Base-by-base conservation (phyloP, 2,329 filamentous ascomycete species). In the Hymenoscyphus fraxineus region DNA sequence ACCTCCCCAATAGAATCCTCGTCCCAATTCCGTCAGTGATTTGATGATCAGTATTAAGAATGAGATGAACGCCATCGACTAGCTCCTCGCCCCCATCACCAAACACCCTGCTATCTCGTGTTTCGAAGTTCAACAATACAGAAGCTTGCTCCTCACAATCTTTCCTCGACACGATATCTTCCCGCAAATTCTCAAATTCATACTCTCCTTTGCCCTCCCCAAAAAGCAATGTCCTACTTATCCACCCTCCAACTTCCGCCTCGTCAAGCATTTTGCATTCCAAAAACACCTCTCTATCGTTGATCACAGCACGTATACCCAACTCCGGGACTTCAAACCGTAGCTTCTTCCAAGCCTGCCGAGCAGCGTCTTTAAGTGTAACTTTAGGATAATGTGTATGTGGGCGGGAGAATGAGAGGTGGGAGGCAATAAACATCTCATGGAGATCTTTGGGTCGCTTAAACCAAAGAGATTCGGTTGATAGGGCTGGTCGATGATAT, bases 11-110 rank as follows among this genome's bases (percentile, higher is more conserved):
- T 10, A 72, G n/a, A 44, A 72, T 70, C 9, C 67, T 64, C 27
- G 62, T 66, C 6, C 70, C 69, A 57, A 68, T 70, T 0, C 70
- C 70, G 63, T 72, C 68, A 32, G 67, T 68, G n/a, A 69, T 57
- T n/a, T 67, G 64, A 62, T 71, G 70, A 9, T 69, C 65, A 6
- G 60, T 59, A 62, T 69, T 66, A 2, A 72, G 64, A 64, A 72
- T 66, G 19, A 71, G 27, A 16, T 68, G 44, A 27, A 67, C 22
- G 1, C 3, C 13, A 54, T 27, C 19, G 13, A 54, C n/a, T 22
- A 27, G 4, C 1, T 10, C 44, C n/a, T 54, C 31, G 15, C 60
- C 57, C 41, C 38, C 31, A 6, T 65, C 63, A 19, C 47, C n/a
- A 38, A 63, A 58, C 22, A 19, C 40, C 1, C 22, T 39, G 6